Evolutionary conservation across 1,139 yeast genomes (phyloP), one percentile per base, ranked within the genome.

Genomic region (Saccharomycopsis crataegensis): DNA sequence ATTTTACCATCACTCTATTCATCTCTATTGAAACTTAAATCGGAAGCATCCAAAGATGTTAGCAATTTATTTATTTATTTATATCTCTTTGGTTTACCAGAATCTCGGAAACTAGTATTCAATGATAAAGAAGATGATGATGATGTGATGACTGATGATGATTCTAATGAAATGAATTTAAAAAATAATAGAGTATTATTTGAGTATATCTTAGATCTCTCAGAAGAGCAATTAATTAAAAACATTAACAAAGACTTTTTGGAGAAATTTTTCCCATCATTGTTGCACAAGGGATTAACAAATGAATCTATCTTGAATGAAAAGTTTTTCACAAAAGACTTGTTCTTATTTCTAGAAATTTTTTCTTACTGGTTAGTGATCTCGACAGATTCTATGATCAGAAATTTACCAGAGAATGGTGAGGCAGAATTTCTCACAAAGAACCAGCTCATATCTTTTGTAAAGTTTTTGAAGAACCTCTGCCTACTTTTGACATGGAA

Each of bases 381-480:
- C 2, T 79, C 91, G 0, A 86, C 83, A 57, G 96, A 89, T 64
- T 68, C 72, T 28, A 95, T 86, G 62, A 69, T 85, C 52, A 76
- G 79, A 41, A 52, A 61, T 57, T 63, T 47, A 57, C 59, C 40
- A 45, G 49, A 43, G 22, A 49, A 12, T 43, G 52, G n/a, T 43
- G 53, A 50, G 56, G 9, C 43, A 12, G 79, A 73, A 1, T 73
- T 70, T 41, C 66, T 86, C n/a, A 66, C 77, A 0, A 61, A 72
- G 14, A 71, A 68, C 0, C 75, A 79, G n/a, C 75, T 83, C 6
- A 58, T 61, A 3, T 62, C 67, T 0, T 73, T 86, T 57, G 70
- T 83, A 3, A 57, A 61, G 1, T 78, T 83, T 57, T 68, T 86
- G 52, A 81, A 80, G 59, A 68, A 70, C 37, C 67, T 83, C n/a